Base-by-base conservation (phyloP, 305 asterid species). In the Rubia tinctorum region DNA sequence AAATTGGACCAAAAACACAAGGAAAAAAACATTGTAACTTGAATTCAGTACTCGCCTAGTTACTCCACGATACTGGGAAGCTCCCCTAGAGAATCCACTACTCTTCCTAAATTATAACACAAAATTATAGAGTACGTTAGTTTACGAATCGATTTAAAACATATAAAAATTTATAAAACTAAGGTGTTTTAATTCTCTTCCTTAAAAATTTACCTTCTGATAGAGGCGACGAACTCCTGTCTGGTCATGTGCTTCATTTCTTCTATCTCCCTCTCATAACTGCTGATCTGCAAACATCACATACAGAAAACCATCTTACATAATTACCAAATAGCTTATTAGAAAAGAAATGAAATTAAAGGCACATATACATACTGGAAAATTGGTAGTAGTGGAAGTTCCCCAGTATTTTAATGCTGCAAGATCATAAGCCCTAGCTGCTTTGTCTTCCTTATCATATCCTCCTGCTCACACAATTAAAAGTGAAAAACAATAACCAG, bases 331-430 rank as follows among this genome's bases (percentile, higher is more conserved):
- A 53, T 53, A 7, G 58, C 8, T 17, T 4, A 49, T 49, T 14
- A 49, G 56, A 34, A 34, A 64, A 37, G 10, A 6, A 66, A 6
- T 20, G 69, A 6, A 40, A 39, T 30, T 7, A n/a, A 63, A 18
- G 51, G 68, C 68, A 23, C 25, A 47, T 11, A 51, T 65, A n/a
- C 80, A 42, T 77, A 93, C 97, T 6, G 93, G 94, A 64, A 93
- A 93, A 82, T 93, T 93, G 8, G 96, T 93, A 64, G 98, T 93
- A 9, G 97, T 93, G 60, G 98, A 88, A 34, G 97, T 81, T 69
- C 98, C 98, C 98, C 98, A 93, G 81, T 91, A 93, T 75, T 93
- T 93, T 6, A 93, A 81, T 62, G 98, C 97, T 40, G 96, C 92
- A 67, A 93, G 80, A 84, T 93, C 98, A 80, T 93, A 93, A 45